phyloP scores from a whole-genome alignment of 1,284 basidiomycete genomes.

The Ceratorhiza oryzae-sativae region DNA sequence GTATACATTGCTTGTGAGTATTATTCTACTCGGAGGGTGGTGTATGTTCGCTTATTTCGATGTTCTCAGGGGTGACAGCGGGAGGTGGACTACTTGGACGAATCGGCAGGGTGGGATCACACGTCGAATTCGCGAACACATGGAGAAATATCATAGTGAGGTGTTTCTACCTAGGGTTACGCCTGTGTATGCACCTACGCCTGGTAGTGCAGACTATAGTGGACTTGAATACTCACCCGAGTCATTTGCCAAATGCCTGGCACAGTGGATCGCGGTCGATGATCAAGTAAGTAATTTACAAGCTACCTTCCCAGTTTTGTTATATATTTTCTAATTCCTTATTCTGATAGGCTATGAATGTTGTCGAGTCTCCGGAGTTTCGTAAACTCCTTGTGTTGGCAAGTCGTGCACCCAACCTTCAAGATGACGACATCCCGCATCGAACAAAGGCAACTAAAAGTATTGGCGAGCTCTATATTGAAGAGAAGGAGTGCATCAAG shows the following conservation, averaged over 20 bases:
- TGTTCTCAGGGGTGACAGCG: not conserved
- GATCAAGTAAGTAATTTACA: not conserved
- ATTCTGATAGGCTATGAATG: constrained; percentile 9
- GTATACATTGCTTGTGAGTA: constrained; percentile 4
- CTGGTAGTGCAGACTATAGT: not conserved
- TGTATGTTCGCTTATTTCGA: not conserved
- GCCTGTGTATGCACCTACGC: not conserved
- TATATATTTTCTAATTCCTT: not conserved
- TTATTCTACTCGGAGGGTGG: not conserved
- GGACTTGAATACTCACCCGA: not conserved
- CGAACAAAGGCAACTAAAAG: not conserved
- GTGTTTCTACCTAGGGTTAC: not conserved
- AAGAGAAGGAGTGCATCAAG: not conserved
- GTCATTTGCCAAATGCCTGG: not conserved
- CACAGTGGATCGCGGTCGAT: constrained; percentile 1
- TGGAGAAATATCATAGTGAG: not conserved
- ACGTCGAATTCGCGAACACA: not conserved
- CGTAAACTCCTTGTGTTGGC: not conserved
- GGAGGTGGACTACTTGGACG: not conserved
- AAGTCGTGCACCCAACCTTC: constrained; percentile 15
- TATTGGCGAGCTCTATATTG: not conserved
- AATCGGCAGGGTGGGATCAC: constrained; percentile 7
- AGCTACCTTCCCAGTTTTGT: not conserved
- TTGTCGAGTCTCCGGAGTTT: constrained; percentile 15
- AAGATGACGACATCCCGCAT: constrained; percentile 12